These are phyloP conservation scores for Adansonia grandidieri DNA, from an alignment of 441 rosid genomes.

Conservation along the genomic window DNA sequence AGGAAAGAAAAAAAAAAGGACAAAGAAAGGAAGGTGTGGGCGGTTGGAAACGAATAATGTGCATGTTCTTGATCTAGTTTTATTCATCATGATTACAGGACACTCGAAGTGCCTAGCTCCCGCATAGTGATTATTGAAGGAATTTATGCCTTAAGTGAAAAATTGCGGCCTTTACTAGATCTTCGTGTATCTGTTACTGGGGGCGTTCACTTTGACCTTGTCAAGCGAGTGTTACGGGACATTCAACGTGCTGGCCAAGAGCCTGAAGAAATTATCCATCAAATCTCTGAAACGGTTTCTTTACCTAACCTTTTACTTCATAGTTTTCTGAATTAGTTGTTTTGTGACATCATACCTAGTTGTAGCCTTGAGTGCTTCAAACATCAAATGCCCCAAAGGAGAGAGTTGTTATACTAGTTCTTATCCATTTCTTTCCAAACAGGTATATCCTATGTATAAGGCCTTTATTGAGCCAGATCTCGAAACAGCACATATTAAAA, in stretches of 20 bases:
- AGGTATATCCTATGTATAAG: slow-evolving; percentile 99
- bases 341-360: background rate
- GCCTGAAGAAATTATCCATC: slow-evolving; percentile 98
- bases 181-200: slow-evolving; percentile 98
- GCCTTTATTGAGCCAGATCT: slow-evolving; percentile 99
- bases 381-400: background rate
- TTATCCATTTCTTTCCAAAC: slow-evolving; percentile 32
- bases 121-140: slow-evolving; percentile 95
- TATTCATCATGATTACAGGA: slow-evolving; percentile 51
- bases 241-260: slow-evolving; percentile 98
- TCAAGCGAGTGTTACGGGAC: slow-evolving; percentile 92
- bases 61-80: slow-evolving; percentile 22
- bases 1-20: slow-evolving; percentile 4
- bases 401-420: slow-evolving; percentile 9
- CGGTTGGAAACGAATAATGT: slow-evolving; percentile 10
- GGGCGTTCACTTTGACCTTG: slow-evolving; percentile 96
- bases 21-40: background rate
- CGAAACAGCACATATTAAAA: slow-evolving; percentile 90
- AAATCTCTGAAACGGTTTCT: slow-evolving; percentile 91
- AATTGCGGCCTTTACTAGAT: slow-evolving; percentile 84
- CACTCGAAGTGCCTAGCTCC: slow-evolving; percentile 87
- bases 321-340: slow-evolving; percentile 25
- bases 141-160: slow-evolving; percentile 89
- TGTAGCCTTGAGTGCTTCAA: slow-evolving; percentile 4
- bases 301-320: slow-evolving; percentile 30